Conservation (phyloP, 2,329 filamentous ascomycete genomes). For the Chalara sp. region DNA sequence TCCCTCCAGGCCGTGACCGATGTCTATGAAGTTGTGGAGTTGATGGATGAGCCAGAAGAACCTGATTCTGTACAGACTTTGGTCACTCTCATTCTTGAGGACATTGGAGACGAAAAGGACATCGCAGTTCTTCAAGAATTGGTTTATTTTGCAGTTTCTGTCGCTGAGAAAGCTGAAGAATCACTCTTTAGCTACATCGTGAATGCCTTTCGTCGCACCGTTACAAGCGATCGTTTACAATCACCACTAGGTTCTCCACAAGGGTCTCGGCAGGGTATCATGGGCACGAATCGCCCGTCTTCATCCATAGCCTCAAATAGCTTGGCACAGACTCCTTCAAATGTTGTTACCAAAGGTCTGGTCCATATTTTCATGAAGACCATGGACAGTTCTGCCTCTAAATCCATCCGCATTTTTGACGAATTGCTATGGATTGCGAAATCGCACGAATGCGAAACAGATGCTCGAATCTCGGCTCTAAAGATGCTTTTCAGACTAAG, state of each 20-base stretch:
- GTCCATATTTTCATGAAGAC: constrained; percentile 71
- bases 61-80: constrained; percentile 51
- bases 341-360: constrained; percentile 65
- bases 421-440: constrained; percentile 58
- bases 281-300: constrained; percentile 11
- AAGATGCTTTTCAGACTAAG: constrained; percentile 76
- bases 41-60: constrained; percentile 49
- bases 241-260: constrained; percentile 32
- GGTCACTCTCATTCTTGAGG: constrained; percentile 53
- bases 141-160: constrained; percentile 56
- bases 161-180: constrained; percentile 53
- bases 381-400: constrained; percentile 58
- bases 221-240: constrained; percentile 38
- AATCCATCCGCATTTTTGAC: constrained; percentile 57
- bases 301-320: constrained; percentile 9
- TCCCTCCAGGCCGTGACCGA: constrained; percentile 53
- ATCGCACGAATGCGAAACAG: constrained; percentile 52
- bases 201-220: constrained; percentile 43
- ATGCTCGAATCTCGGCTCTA: constrained; percentile 67
- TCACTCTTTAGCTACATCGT: constrained; percentile 53
- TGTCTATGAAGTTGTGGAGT: constrained; percentile 39
- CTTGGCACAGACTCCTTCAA: constrained; percentile 47
- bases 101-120: constrained; percentile 57
- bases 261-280: constrained; percentile 19
- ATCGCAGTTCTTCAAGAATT: constrained; percentile 57